These are phyloP conservation scores for Physcia stellaris DNA, from an alignment of 495 filamentous ascomycete genomes.

Conservation along the genomic window DNA sequence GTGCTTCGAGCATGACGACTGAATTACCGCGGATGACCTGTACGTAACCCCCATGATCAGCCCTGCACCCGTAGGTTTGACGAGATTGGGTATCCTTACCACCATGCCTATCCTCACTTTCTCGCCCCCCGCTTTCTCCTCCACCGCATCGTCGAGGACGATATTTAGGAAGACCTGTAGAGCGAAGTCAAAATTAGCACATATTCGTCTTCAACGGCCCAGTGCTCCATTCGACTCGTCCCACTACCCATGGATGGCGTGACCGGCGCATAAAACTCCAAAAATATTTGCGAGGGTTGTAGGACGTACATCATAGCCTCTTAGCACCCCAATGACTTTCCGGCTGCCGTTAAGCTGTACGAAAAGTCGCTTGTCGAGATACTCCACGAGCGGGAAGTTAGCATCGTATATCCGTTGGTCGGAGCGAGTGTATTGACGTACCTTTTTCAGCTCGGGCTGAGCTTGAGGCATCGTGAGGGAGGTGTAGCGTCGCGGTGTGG, in stretches of 20 bases:
- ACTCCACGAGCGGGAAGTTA: constrained; percentile 35
- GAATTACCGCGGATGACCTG: constrained; percentile 83
- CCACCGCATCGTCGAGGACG: constrained; percentile 93
- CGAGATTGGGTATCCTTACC: constrained; percentile 37
- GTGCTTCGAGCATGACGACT: constrained; percentile 86
- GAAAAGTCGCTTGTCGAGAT: constrained; percentile 97
- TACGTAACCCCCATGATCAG: neutral
- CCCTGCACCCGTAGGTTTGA: neutral
- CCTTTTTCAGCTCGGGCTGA: constrained; percentile 98
- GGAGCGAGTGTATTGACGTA: constrained; percentile 25
- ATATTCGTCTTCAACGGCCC: no score
- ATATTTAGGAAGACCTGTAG: constrained; percentile 95
- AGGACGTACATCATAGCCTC: constrained; percentile 80
- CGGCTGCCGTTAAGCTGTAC: constrained; percentile 95
- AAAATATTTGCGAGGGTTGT: no score
- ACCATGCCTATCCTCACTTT: constrained; percentile 88
- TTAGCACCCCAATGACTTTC: constrained; percentile 86
- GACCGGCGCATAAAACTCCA: no score
- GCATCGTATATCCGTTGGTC: neutral
- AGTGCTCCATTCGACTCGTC: no score
- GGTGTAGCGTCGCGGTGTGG: no score
- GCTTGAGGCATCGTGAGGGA: constrained; percentile 81
- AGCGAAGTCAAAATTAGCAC: no score
- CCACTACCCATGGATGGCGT: no score
- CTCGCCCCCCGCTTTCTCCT: constrained; percentile 85